phyloP scores from a whole-genome alignment of 371 early-diverging fungal genomes.

The Nematocida ausubeli region DNA sequence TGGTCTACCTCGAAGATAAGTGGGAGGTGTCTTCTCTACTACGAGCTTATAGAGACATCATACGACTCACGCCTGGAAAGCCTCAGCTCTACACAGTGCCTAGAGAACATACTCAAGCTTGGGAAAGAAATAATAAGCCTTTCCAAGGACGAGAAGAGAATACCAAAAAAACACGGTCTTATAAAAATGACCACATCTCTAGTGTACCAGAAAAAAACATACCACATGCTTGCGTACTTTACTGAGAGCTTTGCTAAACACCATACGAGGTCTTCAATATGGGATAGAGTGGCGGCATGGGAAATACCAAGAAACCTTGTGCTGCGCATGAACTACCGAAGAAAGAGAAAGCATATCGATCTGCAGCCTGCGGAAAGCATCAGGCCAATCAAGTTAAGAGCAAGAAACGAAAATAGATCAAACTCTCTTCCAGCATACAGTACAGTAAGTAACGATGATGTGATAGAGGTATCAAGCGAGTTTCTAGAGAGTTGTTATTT shows the following conservation, averaged over 20 bases:
- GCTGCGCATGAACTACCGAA: constrained; percentile 38
- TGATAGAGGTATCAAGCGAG: neutral
- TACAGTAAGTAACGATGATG: neutral
- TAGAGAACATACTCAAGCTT: constrained; percentile 12
- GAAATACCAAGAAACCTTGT: constrained; percentile 18
- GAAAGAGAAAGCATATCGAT: neutral
- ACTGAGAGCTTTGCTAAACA: constrained; percentile 5
- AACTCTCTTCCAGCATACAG: neutral
- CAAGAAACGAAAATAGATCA: neutral
- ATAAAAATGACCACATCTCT: constrained; percentile 65
- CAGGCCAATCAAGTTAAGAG: neutral
- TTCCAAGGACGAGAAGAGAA: constrained; percentile 14
- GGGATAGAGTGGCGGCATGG: constrained; percentile 36
- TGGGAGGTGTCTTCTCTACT: constrained; percentile 67
- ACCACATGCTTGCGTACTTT: constrained; percentile 66
- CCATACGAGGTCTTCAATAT: neutral
- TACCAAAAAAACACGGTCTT: constrained; percentile 56
- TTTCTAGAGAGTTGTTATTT: neutral
- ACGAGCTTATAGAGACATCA: constrained; percentile 62
- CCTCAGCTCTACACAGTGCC: constrained; percentile 22
- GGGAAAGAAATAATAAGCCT: constrained; percentile 18
- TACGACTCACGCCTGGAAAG: constrained; percentile 58
- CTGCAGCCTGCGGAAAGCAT: neutral
- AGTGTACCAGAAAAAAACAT: constrained; percentile 51
- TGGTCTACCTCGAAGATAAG: constrained; percentile 69